Evolutionary conservation across 2,329 filamentous ascomycete species (phyloP), one percentile per base, ranked within the genome.

Genomic region (Aspergillus spinulosporus): DNA sequence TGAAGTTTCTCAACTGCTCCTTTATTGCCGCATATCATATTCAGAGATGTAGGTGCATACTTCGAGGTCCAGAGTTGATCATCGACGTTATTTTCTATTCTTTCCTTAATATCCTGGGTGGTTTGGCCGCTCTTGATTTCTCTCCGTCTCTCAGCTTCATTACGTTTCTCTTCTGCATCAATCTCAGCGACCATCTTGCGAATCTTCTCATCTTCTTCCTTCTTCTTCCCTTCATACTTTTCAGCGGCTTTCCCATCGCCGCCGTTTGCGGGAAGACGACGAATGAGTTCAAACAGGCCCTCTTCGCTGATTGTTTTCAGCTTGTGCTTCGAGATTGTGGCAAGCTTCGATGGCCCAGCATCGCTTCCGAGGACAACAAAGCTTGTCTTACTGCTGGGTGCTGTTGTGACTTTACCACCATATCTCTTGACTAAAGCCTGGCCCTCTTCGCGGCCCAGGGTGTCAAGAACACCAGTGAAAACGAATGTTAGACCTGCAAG

Each of bases 1-100:
- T 95, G 90, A 8, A 99, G 87, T 70, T 88, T 95, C 69, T 97
- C 92, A 1, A 99, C 93, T 31, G 88, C 84, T 1, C 78, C 81
- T 73, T 97, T 97, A 76, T 99, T 99, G 61, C 94, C 94, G 71
- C 93, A 97, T 47, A 99, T 96, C 70, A 97, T 92, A 56, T 77
- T 88, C 44, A 95, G 80, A 53, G 88, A 83, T 1, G 88, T 89
- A 2, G 94, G 94, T 0, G 94, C 94, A 74, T 99, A 97, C 67
- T 97, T 97, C 44, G 88, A 89, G 1, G 94, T 99, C 88, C 94
- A 96, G 1, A 99, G 80, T 63, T 90, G 86, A 58, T 84, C 82
- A 52, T 85, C 80, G 37, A 80, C 72, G 52, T 73, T 74, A 0
- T 79, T 68, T 21, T 28, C 46, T 12, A 39, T 39, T 3, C 21